Conservation (phyloP, 306 rosid genomes). For the Benincasa hispida region DNA sequence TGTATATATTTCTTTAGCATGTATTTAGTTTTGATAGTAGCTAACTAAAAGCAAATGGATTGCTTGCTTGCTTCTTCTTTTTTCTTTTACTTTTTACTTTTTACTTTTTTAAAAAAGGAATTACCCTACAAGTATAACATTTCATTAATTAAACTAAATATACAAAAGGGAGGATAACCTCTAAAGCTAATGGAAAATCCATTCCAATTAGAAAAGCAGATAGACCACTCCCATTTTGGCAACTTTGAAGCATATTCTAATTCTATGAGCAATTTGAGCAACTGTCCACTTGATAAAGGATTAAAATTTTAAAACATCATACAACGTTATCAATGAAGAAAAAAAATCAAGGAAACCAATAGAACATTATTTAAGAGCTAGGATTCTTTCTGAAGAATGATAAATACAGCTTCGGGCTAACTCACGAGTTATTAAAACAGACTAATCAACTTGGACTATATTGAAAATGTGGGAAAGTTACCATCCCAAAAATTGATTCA, state of each 20-base stretch:
- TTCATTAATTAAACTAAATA: neutral
- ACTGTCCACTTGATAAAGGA: neutral
- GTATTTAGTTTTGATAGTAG: neutral
- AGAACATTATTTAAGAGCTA: neutral
- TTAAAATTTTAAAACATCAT: neutral
- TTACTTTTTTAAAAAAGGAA: neutral
- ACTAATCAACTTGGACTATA: neutral
- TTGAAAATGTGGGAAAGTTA: neutral
- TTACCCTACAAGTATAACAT: neutral
- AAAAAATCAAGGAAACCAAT: neutral
- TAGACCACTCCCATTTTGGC: neutral
- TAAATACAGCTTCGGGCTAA: neutral
- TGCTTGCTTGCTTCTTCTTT: neutral
- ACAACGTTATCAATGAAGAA: neutral
- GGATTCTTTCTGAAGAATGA: neutral
- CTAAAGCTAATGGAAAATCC: neutral
- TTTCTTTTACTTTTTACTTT: neutral
- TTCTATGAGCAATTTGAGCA: neutral
- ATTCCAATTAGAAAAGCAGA: neutral
- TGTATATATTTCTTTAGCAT: neutral
- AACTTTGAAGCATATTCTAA: neutral
- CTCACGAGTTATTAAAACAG: neutral
- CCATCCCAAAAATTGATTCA: neutral
- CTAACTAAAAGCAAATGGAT: neutral
- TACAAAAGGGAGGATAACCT: neutral